A percentile compares a stretch with the other conserved stretches of the same genome.
Evolutionary conservation across 139 green algal species (phyloP).

Genomic region (Nannochloris sp.): DNA sequence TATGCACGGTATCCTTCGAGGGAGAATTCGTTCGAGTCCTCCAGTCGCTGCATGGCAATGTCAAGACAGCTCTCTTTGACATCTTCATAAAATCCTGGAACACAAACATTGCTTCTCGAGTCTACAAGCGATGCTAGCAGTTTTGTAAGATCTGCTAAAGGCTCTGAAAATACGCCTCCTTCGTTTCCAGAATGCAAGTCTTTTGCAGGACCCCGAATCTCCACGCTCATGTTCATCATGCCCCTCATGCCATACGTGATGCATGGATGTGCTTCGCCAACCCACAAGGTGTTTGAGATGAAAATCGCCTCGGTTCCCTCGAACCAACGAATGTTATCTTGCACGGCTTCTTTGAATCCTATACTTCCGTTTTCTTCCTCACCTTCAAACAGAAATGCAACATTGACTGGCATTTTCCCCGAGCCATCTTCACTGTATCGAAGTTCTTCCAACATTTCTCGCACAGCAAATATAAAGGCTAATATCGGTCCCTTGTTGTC

Average conservation of each 20-base stretch:
- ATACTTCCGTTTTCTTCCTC: slow-evolving; percentile 81
- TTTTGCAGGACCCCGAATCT: slow-evolving; percentile 54
- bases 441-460: slow-evolving; percentile 65
- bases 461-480: slow-evolving; percentile 82
- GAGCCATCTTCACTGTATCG: neutral
- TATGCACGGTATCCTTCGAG: slow-evolving; percentile 43
- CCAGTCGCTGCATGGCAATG: slow-evolving; percentile 46
- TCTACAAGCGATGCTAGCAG: slow-evolving; percentile 56
- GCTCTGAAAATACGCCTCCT: slow-evolving; percentile 88
- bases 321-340: slow-evolving; percentile 64
- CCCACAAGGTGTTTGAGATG: slow-evolving; percentile 85
- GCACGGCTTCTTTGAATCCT: slow-evolving; percentile 67
- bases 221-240: slow-evolving; percentile 43
- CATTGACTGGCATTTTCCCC: slow-evolving; percentile 68
- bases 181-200: slow-evolving; percentile 94
- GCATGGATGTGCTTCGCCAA: slow-evolving; percentile 84
- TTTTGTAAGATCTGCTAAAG: slow-evolving; percentile 78
- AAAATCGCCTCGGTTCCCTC: slow-evolving; percentile 66
- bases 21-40: slow-evolving; percentile 50
- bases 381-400: slow-evolving; percentile 87
- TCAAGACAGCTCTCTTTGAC: slow-evolving; percentile 61
- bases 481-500: slow-evolving; percentile 91
- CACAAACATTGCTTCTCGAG: slow-evolving; percentile 30
- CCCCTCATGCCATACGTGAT: slow-evolving; percentile 93
- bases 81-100: slow-evolving; percentile 75